Evolutionary conservation across 495 filamentous ascomycete genomes (phyloP), one percentile per base, ranked within the genome.

Genomic region (Lophiotrema nucula): DNA sequence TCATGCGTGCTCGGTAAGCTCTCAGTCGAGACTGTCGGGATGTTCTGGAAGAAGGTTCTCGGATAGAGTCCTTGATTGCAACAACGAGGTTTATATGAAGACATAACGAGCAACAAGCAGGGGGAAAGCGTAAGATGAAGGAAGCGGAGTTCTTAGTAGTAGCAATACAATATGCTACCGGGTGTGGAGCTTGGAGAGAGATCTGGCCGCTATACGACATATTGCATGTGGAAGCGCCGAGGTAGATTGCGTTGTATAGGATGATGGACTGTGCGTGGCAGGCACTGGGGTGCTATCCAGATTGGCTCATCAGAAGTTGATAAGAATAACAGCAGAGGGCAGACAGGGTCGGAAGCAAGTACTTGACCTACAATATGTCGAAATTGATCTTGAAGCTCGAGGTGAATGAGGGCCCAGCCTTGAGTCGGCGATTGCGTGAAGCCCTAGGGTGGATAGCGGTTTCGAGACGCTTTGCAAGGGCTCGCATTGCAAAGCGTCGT

Each of bases 141-240:
- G 31, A 8, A 15, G 31, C 31, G 31, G 8, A 8, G 15, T 35
- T 35, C 8, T 35, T 35, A 15, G 8, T 35, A 35, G 31, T 35
- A 35, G 31, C 31, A 35, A 35, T 35, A 15, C 31, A 35, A 8
- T 15, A 35, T 15, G 31, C 8, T 35, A 35, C 31, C 8, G 15
- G 31, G 31, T 35, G 31, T 15, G n/a, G n/a, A 35, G 31, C 31
- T 35, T 8, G 31, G 15, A 15, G 31, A 8, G 15, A 35, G 31
- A 8, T 16, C 27, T 19, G 38, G 18, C 25, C 19, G 22, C 24
- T 13, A 56, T 56, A 46, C 43, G 53, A 37, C 22, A 22, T 8
- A 1, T 47, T 38, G 52, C 38, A 56, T 47, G 41, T 47, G 15
- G 18, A 56, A 39, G 53, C 53, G 53, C 43, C 43, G 28, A 39